A percentile compares a stretch with the other conserved stretches of the same genome.
phyloP scores from a whole-genome alignment of 352 stramenopile species.

The Thalassiosira mediterranea region DNA sequence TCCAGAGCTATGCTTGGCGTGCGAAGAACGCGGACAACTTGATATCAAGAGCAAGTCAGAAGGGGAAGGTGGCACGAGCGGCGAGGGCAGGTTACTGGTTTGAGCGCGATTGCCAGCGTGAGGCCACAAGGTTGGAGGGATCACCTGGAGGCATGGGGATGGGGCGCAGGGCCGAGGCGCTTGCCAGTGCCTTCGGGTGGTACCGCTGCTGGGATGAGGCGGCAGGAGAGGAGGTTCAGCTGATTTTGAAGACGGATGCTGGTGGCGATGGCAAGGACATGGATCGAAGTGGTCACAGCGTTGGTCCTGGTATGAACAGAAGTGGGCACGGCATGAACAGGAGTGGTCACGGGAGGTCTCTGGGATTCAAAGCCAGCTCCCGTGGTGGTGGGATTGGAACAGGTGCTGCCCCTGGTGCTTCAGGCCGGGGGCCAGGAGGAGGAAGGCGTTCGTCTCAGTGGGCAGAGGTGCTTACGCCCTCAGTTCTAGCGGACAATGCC shows the following conservation, averaged over 20 bases:
- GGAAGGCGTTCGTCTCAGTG: slow-evolving; percentile 60
- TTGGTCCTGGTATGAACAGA: slow-evolving; percentile 42
- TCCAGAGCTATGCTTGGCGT: slow-evolving; percentile 78
- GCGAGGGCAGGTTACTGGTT: slow-evolving; percentile 80
- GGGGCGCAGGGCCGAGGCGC: slow-evolving; percentile 69
- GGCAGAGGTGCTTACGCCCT: slow-evolving; percentile 69
- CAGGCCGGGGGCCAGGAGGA: slow-evolving; percentile 23
- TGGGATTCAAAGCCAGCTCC: slow-evolving; percentile 70
- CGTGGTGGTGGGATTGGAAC: slow-evolving; percentile 29
- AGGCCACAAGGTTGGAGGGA: slow-evolving; percentile 64
- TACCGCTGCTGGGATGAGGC: slow-evolving; percentile 80
- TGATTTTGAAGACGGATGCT: slow-evolving; percentile 48
- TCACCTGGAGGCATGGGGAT: slow-evolving; percentile 60
- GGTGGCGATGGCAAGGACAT: slow-evolving; percentile 41
- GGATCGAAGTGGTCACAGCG: slow-evolving; percentile 56
- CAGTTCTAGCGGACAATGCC: slow-evolving; percentile 68
- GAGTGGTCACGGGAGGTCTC: slow-evolving; percentile 60
- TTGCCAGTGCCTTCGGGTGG: slow-evolving; percentile 82
- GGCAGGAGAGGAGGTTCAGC: slow-evolving; percentile 43
- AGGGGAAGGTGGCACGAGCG: slow-evolving; percentile 66
- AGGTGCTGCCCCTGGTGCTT: too few relatives aligned
- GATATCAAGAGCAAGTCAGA: slow-evolving; percentile 71
- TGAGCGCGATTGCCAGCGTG: slow-evolving; percentile 74
- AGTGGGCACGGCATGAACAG: slow-evolving; percentile 62
- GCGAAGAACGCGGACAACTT: slow-evolving; percentile 83